Conservation (phyloP, 805 yeast species). For the Candida orba region DNA sequence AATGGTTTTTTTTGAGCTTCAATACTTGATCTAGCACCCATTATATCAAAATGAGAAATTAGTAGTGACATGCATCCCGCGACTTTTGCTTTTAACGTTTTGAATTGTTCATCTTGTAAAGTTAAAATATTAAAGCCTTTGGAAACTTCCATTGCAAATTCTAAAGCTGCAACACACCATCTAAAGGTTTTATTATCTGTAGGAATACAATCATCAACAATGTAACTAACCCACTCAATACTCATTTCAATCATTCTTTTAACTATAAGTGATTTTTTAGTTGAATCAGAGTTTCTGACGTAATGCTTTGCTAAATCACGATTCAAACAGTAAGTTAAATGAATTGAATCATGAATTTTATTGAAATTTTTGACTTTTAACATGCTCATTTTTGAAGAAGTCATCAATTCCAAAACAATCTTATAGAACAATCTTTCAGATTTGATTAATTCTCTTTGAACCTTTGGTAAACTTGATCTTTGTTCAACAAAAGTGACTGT, state of each 20-base stretch:
- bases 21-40: slow-evolving; percentile 85
- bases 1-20: slow-evolving; percentile 47
- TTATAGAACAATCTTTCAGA: slow-evolving; percentile 61
- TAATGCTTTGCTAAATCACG: slow-evolving; percentile 77
- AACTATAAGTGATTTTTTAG: slow-evolving; percentile 60
- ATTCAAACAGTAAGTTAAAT: slow-evolving; percentile 67
- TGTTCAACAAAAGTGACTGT: slow-evolving; percentile 50
- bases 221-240: slow-evolving; percentile 86
- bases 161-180: slow-evolving; percentile 95
- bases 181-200: slow-evolving; percentile 86
- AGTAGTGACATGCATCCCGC: slow-evolving; percentile 91
- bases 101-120: slow-evolving; percentile 69
- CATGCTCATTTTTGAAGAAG: slow-evolving; percentile 45
- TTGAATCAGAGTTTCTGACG: slow-evolving; percentile 53
- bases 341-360: slow-evolving; percentile 70
- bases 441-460: slow-evolving; percentile 64
- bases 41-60: slow-evolving; percentile 93
- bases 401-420: slow-evolving; percentile 58
- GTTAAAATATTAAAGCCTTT: slow-evolving; percentile 83
- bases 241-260: slow-evolving; percentile 67
- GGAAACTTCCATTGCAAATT: slow-evolving; percentile 92
- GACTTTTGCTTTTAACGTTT: slow-evolving; percentile 66
- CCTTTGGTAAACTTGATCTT: slow-evolving; percentile 62
- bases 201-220: slow-evolving; percentile 92
- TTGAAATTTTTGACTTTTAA: slow-evolving; percentile 46